These are phyloP conservation scores for Diaporthe citriasiana DNA, from an alignment of 2,329 filamentous ascomycete genomes.

Conservation along the genomic window DNA sequence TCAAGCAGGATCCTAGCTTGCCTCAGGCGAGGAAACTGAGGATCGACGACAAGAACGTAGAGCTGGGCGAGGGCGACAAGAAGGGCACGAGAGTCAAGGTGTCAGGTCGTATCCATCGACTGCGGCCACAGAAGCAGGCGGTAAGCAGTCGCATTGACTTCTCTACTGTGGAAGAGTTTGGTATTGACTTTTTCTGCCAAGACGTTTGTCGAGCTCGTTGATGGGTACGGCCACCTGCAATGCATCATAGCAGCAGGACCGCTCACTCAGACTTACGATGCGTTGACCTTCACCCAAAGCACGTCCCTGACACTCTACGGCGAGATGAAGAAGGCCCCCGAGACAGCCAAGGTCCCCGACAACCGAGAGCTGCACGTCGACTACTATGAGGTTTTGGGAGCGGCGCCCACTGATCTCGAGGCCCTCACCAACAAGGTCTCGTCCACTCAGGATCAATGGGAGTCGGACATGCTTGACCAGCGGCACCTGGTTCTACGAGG, in stretches of 20 bases:
- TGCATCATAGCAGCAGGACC: constrained; percentile 83
- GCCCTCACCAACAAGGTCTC: constrained; percentile 86
- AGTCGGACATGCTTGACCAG: constrained; percentile 68
- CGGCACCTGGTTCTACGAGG: constrained; percentile 89
- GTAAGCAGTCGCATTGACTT: constrained; percentile 55
- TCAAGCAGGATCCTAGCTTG: constrained; percentile 80
- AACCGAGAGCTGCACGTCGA: constrained; percentile 92
- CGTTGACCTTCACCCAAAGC: constrained; percentile 86
- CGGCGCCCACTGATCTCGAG: constrained; percentile 88
- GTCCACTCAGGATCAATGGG: constrained; percentile 70
- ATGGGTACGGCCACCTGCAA: constrained; percentile 89
- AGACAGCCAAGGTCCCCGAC: constrained; percentile 83
- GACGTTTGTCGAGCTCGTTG: constrained; percentile 83
- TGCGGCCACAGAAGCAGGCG: constrained; percentile 85
- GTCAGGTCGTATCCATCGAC: constrained; percentile 84
- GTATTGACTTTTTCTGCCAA: constrained; percentile 29
- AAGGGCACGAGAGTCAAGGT: constrained; percentile 84
- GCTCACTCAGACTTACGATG: constrained; percentile 92
- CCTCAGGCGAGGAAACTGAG: constrained; percentile 82
- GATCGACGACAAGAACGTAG: constrained; percentile 78
- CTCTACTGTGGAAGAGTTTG: neutral
- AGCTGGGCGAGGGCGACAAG: constrained; percentile 68
- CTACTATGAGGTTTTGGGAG: constrained; percentile 85
- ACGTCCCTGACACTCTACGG: constrained; percentile 89
- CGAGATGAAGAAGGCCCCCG: constrained; percentile 85